Percentiles rank a stretch among this genome's conserved stretches.
Evolutionary conservation across 2,329 filamentous ascomycete genomes (phyloP).

Genomic region (Fusarium multiceps): DNA sequence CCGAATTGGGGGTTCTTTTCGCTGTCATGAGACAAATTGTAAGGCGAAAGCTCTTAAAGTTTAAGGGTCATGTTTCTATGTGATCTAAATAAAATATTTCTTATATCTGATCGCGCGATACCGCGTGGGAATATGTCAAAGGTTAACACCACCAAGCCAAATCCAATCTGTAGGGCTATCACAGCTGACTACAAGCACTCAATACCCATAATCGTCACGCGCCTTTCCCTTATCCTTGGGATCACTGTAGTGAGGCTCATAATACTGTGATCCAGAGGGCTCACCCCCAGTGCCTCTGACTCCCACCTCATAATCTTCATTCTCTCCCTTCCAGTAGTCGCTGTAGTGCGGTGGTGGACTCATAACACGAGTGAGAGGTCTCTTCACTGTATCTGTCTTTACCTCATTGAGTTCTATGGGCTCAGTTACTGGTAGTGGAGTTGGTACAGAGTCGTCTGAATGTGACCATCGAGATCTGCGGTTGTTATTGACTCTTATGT

Average conservation of each 20-base stretch:
- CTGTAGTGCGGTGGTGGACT: neutral
- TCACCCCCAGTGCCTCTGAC: neutral
- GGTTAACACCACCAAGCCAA: neutral
- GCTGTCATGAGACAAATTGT: neutral
- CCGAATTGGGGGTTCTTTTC: neutral
- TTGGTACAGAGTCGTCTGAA: neutral
- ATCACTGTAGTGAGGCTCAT: neutral
- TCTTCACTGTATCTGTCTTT: neutral
- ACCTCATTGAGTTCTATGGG: neutral
- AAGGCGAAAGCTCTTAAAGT: neutral
- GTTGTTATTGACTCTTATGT: neutral
- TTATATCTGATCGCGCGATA: neutral
- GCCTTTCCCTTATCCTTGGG: neutral
- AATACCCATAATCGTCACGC: neutral
- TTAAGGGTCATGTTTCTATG: neutral
- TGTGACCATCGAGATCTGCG: neutral
- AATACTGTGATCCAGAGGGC: neutral
- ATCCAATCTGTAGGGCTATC: neutral
- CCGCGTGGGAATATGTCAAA: neutral
- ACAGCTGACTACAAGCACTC: neutral
- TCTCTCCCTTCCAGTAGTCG: neutral
- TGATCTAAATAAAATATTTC: neutral
- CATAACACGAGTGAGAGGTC: neutral
- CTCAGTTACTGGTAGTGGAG: neutral
- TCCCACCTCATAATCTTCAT: neutral